Evolutionary conservation across 768 basidiomycete species (phyloP).

Genomic region (Nidula microcarpa): DNA sequence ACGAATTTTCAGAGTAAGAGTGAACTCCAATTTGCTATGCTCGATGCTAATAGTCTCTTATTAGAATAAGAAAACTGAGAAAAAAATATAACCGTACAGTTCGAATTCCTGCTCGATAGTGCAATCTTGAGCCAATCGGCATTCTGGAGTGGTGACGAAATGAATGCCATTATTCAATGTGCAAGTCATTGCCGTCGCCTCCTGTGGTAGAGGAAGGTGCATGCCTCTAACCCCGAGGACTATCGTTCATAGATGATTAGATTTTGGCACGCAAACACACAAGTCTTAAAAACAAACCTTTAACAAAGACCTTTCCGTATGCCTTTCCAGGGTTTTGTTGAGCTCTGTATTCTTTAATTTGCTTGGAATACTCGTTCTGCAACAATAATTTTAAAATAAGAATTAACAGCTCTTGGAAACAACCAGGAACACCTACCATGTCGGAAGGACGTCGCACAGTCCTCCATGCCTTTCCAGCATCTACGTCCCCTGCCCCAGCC

Average conservation of each 20-base stretch:
- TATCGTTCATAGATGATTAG: constrained; percentile 24
- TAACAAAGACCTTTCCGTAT: constrained; percentile 92
- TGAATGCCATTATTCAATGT: constrained; percentile 97
- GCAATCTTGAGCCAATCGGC: constrained; percentile 51
- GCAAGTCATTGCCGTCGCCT: constrained; percentile 73
- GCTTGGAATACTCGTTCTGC: constrained; percentile 91
- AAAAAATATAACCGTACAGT: constrained; percentile 49
- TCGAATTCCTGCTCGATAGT: constrained; percentile 89
- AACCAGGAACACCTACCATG: constrained; percentile 56
- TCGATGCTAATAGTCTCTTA: constrained; percentile 57
- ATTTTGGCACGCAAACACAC: neutral
- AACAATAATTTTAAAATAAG: constrained; percentile 1
- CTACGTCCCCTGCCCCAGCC: constrained; percentile 76
- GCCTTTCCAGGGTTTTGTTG: constrained; percentile 78
- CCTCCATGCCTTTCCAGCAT: constrained; percentile 82
- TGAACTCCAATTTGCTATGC: constrained; percentile 94
- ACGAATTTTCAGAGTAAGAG: constrained; percentile 82
- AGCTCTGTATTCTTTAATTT: constrained; percentile 77
- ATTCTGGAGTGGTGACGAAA: constrained; percentile 87
- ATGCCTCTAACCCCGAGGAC: constrained; percentile 76
- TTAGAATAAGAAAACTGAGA: neutral
- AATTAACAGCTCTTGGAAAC: constrained; percentile 4
- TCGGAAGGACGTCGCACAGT: constrained; percentile 87
- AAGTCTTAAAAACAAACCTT: constrained; percentile 46
- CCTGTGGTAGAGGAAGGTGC: constrained; percentile 73